Base-by-base conservation (phyloP, 2,329 filamentous ascomycete species). In the Xenoacremonium recifei region DNA sequence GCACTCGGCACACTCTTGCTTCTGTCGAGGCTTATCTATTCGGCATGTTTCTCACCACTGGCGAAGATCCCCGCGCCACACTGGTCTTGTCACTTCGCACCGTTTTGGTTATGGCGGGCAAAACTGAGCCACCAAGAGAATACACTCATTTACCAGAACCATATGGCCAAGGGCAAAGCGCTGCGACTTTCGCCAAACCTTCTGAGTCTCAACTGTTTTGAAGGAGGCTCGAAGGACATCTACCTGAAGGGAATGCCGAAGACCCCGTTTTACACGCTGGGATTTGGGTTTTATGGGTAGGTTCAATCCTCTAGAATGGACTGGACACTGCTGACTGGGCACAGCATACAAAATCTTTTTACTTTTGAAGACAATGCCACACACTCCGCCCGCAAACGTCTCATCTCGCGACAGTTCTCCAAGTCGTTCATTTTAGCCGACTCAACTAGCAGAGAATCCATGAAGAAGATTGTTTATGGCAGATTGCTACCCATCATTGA, bases 31-130 rank as follows among this genome's bases (percentile, higher is more conserved):
- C n/a, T n/a, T n/a, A n/a, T n/a, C n/a, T n/a, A n/a, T n/a, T n/a
- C n/a, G n/a, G n/a, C n/a, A n/a, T n/a, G n/a, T n/a, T 7, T 43
- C 7, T 50, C 47, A 4, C 47, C 47, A 11, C 33, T 50, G 2
- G 10, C 41, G n/a, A 48, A 43, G 17, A 45, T 50, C 17, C 45
- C 48, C 5, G 42, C 45, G 4, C 35, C 45, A 6, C 48, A 50
- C 21, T 50, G 48, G 48, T 41, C 40, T 12, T 42, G 45, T 20
- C 42, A 42, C 23, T 19, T 48, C 13, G 19, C 33, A 12, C 39
- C 38, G 3, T 27, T 45, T 6, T 50, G 48, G 48, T 39, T 50
- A 13, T 39, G 33, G 32, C 44, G 39, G 34, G 39, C 34, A 6
- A 42, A 36, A 13, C 23, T 27, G 3, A 21, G 34, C 5, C 35